These are phyloP conservation scores for Diaporthe citriasiana DNA, from an alignment of 2,329 filamentous ascomycete species.

Conservation along the genomic window DNA sequence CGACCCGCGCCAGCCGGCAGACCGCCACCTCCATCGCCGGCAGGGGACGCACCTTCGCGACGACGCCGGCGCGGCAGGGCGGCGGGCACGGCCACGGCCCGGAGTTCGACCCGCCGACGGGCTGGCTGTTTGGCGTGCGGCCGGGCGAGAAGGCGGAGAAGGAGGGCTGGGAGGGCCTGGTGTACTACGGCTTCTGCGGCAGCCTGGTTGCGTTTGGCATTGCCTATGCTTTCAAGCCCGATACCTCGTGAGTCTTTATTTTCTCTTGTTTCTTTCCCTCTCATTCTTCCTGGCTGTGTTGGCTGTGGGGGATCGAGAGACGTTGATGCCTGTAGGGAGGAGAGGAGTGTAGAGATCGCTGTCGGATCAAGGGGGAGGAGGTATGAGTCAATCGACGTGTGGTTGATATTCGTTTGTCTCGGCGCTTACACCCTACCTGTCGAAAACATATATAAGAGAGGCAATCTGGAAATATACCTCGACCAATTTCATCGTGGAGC, in stretches of 20 bases:
- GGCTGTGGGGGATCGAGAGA: not conserved
- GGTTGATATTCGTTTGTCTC: not conserved
- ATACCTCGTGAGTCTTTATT: slow-evolving; percentile 89
- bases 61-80: slow-evolving; percentile 58
- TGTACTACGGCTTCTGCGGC: slow-evolving; percentile 87
- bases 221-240: slow-evolving; percentile 95
- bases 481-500: not conserved
- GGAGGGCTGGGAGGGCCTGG: slow-evolving; percentile 95
- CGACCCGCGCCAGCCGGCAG: slow-evolving; percentile 26
- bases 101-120: slow-evolving; percentile 89
- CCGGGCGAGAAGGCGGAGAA: slow-evolving; percentile 95
- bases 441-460: not conserved
- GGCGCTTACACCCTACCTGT: too few relatives aligned
- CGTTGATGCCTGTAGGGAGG: too few relatives aligned
- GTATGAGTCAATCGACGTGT: slow-evolving; percentile 1
- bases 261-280: not conserved
- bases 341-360: not conserved
- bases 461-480: not conserved
- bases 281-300: slow-evolving; percentile 38
- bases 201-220: slow-evolving; percentile 80
- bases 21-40: slow-evolving; percentile 1
- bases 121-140: slow-evolving; percentile 95
- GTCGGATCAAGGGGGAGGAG: not conserved
- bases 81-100: slow-evolving; percentile 66
- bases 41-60: slow-evolving; percentile 34